Conservation (phyloP, 805 yeast species). For the Jamesozyma jinghongensis region DNA sequence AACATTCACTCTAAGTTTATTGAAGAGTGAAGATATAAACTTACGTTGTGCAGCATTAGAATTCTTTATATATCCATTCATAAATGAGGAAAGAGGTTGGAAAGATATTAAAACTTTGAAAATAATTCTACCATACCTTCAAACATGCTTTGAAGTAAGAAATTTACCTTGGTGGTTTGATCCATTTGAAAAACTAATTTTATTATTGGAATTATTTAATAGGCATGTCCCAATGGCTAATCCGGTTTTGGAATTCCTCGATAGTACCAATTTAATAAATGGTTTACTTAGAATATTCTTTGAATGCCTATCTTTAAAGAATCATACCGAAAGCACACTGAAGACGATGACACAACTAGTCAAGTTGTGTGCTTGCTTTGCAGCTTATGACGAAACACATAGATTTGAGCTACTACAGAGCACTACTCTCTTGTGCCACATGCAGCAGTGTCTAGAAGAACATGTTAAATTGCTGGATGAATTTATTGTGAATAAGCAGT, state of each 20-base stretch:
- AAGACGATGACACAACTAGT: conserved; percentile 18
- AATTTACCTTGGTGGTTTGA: conserved; percentile 29
- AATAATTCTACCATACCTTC: conserved; percentile 20
- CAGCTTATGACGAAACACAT: conserved; percentile 23
- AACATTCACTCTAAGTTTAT: conserved; percentile 16
- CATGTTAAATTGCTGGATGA: conserved; percentile 17
- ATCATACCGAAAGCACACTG: conserved; percentile 12
- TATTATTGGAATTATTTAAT: conserved; percentile 18
- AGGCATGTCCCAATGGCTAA: conserved; percentile 18
- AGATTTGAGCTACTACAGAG: conserved; percentile 20
- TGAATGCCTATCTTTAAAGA: conserved; percentile 13
- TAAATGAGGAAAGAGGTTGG: conserved; percentile 9
- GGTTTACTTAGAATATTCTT: conserved; percentile 20
- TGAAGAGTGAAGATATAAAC: conserved; percentile 16
- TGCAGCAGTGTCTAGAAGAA: conserved; percentile 17
- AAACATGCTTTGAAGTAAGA: conserved; percentile 18
- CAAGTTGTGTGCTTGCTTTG: conserved; percentile 20
- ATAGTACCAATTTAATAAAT: conserved; percentile 18
- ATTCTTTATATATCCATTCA: conserved; percentile 14
- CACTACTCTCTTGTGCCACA: conserved; percentile 12
- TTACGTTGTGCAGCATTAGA: conserved; percentile 19
- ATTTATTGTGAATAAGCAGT: conserved; percentile 13
- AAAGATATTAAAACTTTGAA: conserved; percentile 11
- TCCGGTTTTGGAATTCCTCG: conserved; percentile 19
- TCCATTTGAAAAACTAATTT: conserved; percentile 20